Conservation (phyloP, 2,329 filamentous ascomycete species). For the Didymella keratinophila region DNA sequence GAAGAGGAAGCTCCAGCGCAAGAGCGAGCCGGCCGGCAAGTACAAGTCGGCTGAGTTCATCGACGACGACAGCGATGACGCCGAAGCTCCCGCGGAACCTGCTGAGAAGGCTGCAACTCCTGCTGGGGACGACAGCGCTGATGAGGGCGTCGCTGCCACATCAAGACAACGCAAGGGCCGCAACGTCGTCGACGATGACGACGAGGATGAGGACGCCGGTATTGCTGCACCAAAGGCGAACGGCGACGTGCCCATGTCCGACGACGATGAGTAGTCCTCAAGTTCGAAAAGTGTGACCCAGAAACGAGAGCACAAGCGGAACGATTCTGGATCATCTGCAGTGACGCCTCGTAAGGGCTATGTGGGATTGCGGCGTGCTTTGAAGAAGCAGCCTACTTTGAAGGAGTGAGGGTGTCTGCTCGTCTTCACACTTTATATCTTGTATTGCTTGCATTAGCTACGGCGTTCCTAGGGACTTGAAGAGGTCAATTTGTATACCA, state of each 20-base stretch:
- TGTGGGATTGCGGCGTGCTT: neutral
- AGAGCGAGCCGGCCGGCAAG: constrained; percentile 62
- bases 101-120: constrained; percentile 21
- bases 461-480: constrained; percentile 13
- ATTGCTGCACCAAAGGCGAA: constrained; percentile 32
- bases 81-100: constrained; percentile 29
- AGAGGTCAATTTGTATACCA: constrained; percentile 13
- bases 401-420: neutral
- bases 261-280: constrained; percentile 38
- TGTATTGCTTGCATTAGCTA: constrained; percentile 25
- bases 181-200: constrained; percentile 48
- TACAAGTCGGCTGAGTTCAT: constrained; percentile 88
- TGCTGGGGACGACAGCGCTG: constrained; percentile 30
- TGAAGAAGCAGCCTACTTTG: neutral
- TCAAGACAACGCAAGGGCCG: constrained; percentile 41
- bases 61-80: constrained; percentile 64
- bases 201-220: constrained; percentile 38
- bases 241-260: constrained; percentile 37
- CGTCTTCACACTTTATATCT: constrained; percentile 5
- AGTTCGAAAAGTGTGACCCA: neutral
- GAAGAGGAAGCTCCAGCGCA: constrained; percentile 66
- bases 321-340: neutral
- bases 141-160: constrained; percentile 35
- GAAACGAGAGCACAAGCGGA: neutral
- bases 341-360: neutral